A percentile compares a stretch with the other conserved stretches of the same genome.
phyloP scores from a whole-genome alignment of 129 eudicot species.

The Pulicaria dysenterica region DNA sequence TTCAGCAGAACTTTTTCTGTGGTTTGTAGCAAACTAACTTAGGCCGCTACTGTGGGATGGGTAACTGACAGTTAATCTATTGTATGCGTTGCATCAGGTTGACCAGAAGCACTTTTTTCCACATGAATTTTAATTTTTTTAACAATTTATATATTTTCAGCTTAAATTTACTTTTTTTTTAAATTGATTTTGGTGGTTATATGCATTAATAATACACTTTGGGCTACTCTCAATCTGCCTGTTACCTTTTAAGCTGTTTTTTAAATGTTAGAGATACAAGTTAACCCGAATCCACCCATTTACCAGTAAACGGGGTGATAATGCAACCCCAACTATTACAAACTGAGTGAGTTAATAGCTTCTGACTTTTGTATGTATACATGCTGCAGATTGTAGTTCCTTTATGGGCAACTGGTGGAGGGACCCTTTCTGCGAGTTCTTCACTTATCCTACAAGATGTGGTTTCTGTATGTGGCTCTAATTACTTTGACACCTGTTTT shows the following conservation, averaged over 20 bases:
- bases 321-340: not conserved
- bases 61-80: not conserved
- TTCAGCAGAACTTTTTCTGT: not conserved
- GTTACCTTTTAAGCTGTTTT: not conserved
- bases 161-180: not conserved
- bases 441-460: slow-evolving; percentile 66
- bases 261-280: not conserved
- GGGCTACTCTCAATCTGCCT: not conserved
- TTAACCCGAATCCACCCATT: not conserved
- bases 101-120: not conserved
- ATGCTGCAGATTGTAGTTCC: slow-evolving; percentile 72
- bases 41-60: not conserved
- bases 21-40: slow-evolving; percentile 3
- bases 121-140: not conserved
- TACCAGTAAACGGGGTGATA: not conserved
- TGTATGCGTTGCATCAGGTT: not conserved
- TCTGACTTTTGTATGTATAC: not conserved
- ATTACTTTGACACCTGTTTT: slow-evolving; percentile 61
- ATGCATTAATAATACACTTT: not conserved
- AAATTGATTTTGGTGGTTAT: not conserved
- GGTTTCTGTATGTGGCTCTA: slow-evolving; percentile 56
- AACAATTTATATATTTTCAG: not conserved
- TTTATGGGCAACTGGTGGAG: slow-evolving; percentile 87
- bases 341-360: not conserved
- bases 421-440: slow-evolving; percentile 60